Conservation (phyloP, 371 early-diverging fungal genomes). For the Cokeromyces recurvatus region DNA sequence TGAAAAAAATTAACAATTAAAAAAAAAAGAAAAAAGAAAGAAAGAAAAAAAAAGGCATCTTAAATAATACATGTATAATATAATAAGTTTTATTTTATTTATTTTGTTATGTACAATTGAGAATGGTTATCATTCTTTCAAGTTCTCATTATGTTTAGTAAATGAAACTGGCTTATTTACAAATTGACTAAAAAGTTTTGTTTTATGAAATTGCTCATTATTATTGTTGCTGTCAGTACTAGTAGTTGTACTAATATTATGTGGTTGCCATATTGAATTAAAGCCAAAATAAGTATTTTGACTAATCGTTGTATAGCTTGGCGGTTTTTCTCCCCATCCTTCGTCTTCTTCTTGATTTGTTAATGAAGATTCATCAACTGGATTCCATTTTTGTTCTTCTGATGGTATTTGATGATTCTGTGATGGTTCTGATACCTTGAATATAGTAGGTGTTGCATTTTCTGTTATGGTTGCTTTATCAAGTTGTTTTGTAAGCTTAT, state of each 20-base stretch:
- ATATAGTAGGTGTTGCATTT: neutral
- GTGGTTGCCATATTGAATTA: slow-evolving; percentile 15
- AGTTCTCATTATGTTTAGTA: neutral
- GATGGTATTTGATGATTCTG: neutral
- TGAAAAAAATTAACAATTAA: slow-evolving; percentile 40
- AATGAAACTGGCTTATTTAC: slow-evolving; percentile 16
- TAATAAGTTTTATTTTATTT: no score
- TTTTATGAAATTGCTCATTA: neutral
- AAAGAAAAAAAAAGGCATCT: no score
- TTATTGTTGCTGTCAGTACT: neutral
- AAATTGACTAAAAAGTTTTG: no score
- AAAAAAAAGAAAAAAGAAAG: slow-evolving; percentile 5
- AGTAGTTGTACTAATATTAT: neutral
- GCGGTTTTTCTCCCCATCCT: slow-evolving; percentile 23
- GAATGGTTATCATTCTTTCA: neutral
- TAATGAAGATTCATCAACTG: neutral
- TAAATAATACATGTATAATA: no score
- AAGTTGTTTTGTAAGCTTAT: neutral
- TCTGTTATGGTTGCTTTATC: neutral
- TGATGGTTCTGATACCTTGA: neutral
- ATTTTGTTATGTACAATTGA: slow-evolving; percentile 1
- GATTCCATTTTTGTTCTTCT: neutral
- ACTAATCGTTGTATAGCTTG: slow-evolving; percentile 9
- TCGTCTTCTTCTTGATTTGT: neutral
- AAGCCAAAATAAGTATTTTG: slow-evolving; percentile 26